Conservation (phyloP, 1,139 yeast species). For the Zygosaccharomyces pseudobailii region DNA sequence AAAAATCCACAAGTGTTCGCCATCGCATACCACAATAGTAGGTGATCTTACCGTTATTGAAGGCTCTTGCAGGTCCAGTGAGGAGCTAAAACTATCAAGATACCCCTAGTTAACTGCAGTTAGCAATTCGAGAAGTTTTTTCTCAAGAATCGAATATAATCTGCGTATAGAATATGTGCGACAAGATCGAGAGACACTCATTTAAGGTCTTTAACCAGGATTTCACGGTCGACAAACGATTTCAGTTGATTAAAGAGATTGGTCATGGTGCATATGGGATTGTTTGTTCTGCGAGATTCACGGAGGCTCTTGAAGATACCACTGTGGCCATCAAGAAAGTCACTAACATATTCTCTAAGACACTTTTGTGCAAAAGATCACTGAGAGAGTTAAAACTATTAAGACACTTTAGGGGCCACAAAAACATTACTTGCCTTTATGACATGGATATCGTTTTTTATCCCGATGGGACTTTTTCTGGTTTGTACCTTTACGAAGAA, state of each 20-base stretch:
- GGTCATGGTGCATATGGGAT: conserved; percentile 98
- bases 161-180: conserved; percentile 12
- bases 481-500: conserved; percentile 87
- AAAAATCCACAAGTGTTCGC: background rate
- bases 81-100: background rate
- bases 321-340: conserved; percentile 93
- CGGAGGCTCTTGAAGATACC: conserved; percentile 61
- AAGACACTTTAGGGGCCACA: conserved; percentile 88
- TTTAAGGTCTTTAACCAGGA: conserved; percentile 82
- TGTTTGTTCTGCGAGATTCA: conserved; percentile 87
- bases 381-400: conserved; percentile 80
- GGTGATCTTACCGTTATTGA: background rate
- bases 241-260: conserved; percentile 79
- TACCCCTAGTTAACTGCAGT: background rate
- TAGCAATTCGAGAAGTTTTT: background rate
- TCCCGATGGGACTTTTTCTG: conserved; percentile 64
- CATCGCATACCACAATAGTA: background rate
- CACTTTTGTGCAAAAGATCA: conserved; percentile 84
- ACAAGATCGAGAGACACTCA: conserved; percentile 36
- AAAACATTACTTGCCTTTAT: conserved; percentile 87
- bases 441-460: conserved; percentile 76
- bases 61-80: background rate
- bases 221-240: conserved; percentile 78
- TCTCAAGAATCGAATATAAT: background rate
- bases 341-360: conserved; percentile 84